Conservation (phyloP, 192 early-diverging fungal species). For the Coemansia sp. region DNA sequence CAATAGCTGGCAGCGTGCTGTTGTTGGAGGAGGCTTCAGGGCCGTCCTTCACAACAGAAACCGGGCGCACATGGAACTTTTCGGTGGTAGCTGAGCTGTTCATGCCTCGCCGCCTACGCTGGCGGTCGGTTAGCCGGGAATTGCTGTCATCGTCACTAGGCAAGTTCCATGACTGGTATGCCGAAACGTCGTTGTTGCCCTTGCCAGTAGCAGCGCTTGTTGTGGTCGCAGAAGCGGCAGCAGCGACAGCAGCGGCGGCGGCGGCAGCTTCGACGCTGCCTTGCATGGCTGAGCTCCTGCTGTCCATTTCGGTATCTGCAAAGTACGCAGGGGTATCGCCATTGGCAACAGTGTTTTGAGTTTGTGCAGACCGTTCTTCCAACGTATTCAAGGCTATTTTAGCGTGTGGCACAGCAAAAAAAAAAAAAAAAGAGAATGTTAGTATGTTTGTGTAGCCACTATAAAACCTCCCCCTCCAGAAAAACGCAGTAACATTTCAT, state of each 20-base stretch:
- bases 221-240: too few relatives aligned
- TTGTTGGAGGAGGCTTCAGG: background rate
- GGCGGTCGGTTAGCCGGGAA: slow-evolving; percentile 18
- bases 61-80: slow-evolving; percentile 31
- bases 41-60: slow-evolving; percentile 8
- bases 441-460: background rate
- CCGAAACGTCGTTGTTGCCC: background rate
- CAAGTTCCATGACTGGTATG: slow-evolving; percentile 34
- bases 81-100: slow-evolving; percentile 26
- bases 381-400: slow-evolving; percentile 15
- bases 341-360: slow-evolving; percentile 10
- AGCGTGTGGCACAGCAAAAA: slow-evolving; percentile 1
- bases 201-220: background rate
- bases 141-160: slow-evolving; percentile 22
- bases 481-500: too few relatives aligned
- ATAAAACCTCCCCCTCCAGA: too few relatives aligned
- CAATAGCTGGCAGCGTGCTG: background rate
- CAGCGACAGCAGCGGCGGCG: background rate
- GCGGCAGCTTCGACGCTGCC: background rate
- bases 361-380: slow-evolving; percentile 15
- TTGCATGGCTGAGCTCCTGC: slow-evolving; percentile 12
- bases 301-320: slow-evolving; percentile 46
- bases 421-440: background rate
- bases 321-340: slow-evolving; percentile 24
- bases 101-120: slow-evolving; percentile 34